These are phyloP conservation scores for Escallonia rubra DNA, from an alignment of 129 eudicot genomes.

Conservation along the genomic window DNA sequence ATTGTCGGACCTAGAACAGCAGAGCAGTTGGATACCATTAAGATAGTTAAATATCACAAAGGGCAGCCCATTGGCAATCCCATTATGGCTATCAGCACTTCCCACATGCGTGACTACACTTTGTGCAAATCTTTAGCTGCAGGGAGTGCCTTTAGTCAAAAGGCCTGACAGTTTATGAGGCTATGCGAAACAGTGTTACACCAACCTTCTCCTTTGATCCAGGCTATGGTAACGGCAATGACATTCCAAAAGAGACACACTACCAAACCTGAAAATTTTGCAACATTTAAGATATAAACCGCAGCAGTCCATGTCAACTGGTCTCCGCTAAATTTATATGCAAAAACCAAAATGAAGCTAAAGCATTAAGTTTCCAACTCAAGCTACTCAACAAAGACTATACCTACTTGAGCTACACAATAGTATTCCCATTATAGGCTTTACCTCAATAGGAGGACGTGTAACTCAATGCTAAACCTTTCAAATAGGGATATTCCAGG, in stretches of 20 bases:
- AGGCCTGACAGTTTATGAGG: not conserved
- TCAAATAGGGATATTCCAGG: too few species aligned
- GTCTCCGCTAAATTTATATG: not conserved
- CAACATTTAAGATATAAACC: constrained; percentile 3
- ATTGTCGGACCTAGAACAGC: constrained; percentile 55
- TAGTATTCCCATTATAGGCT: not conserved
- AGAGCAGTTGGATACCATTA: not conserved
- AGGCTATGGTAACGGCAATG: constrained; percentile 69
- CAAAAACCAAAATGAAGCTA: not conserved
- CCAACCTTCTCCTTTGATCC: constrained; percentile 82
- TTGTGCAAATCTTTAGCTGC: too few species aligned
- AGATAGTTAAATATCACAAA: not conserved
- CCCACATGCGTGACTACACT: too few species aligned
- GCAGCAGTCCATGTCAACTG: not conserved
- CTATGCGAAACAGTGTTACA: not conserved
- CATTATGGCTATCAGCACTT: too few species aligned
- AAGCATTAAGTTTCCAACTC: not conserved
- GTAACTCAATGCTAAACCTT: not conserved
- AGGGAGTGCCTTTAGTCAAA: not conserved
- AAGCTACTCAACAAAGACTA: not conserved
- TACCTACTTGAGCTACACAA: not conserved
- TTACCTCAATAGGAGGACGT: too few species aligned
- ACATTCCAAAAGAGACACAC: constrained; percentile 73
- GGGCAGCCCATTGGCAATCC: too few species aligned
- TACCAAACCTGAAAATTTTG: constrained; percentile 49